A percentile compares a stretch with the other conserved stretches of the same genome.
Evolutionary conservation across 2,329 filamentous ascomycete genomes (phyloP).

Genomic region (Fusarium coffeatum): DNA sequence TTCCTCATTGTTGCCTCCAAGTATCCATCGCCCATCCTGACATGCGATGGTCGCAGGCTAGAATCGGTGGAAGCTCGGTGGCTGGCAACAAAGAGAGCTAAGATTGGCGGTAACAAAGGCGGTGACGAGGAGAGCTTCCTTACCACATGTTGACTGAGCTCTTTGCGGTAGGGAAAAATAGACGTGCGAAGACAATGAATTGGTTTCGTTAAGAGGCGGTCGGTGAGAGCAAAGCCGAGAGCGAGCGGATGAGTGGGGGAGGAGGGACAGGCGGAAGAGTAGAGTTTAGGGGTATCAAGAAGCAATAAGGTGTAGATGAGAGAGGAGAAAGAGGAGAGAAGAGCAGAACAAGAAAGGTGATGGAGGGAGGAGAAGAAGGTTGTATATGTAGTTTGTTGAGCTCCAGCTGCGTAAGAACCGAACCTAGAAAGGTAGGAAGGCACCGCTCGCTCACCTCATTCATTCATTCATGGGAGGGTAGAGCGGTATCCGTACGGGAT

Average conservation of each 20-base stretch:
- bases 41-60: conserved; percentile 31
- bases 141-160: conserved; percentile 48
- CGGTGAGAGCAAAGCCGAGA: conserved; percentile 36
- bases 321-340: conserved; percentile 42
- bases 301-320: conserved; percentile 44
- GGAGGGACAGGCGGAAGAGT: conserved; percentile 28
- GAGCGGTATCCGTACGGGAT: conserved; percentile 37
- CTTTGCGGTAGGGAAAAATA: conserved; percentile 25
- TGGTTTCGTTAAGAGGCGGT: conserved; percentile 34
- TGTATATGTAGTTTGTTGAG: conserved; percentile 45
- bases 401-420: conserved; percentile 15
- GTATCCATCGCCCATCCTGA: conserved; percentile 22
- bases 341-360: conserved; percentile 36
- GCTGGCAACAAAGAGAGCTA: conserved; percentile 1
- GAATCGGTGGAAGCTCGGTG: conserved; percentile 30
- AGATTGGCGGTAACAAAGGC: conserved; percentile 27
- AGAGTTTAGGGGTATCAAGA: conserved; percentile 46
- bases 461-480: conserved; percentile 8
- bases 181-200: conserved; percentile 27
- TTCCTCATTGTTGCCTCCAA: conserved; percentile 8
- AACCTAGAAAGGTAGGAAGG: conserved; percentile 4
- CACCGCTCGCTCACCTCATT: background rate
- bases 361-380: conserved; percentile 35
- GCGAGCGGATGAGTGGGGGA: conserved; percentile 34
- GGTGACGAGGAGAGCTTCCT: conserved; percentile 37